Evolutionary conservation across 805 yeast genomes (phyloP), one percentile per base, ranked within the genome.

Genomic region (Kregervanrija fluxuum): DNA sequence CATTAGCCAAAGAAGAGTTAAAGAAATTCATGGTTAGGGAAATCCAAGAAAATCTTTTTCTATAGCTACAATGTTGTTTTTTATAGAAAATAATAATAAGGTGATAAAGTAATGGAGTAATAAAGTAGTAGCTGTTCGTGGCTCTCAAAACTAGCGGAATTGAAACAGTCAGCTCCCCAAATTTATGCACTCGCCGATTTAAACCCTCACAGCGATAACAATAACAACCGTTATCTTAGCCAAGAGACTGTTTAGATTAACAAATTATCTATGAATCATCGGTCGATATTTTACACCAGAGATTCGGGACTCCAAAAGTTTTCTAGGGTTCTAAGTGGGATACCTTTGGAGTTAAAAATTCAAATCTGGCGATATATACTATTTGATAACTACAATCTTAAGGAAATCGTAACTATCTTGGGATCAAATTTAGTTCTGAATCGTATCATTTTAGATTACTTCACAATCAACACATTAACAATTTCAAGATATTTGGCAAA

Each of bases 41-140:
- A 13, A 22, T 54, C 1, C 60, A 57, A 34, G 45, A 49, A 5
- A 52, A 50, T 9, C 43, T 57, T 13, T 56, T 56, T 40, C 33
- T 43, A 30, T 44, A 16, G 35, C 13, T 13, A 22, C 28, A 6
- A 22, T 8, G 6, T 8, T 22, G 8, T 22, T 22, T 22, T 5
- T 22, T 22, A 22, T 22, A 22, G 28, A 22, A 22, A 22, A 22
- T 22, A 22, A 22, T 22, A 22, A 22, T 22, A 22, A 22, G 6
- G 28, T 22, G 6, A 5, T 22, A 22, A 22, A 4, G 28, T 22
- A 22, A 22, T 22, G 6, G 6, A 22, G 8, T 22, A 22, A 5
- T 22, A 22, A 22, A 22, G 28, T 22, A 8, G 28, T 22, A 6
- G 8, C 28, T 22, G 8, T 22, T 22, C 2, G 8, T 22, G 28